Evolutionary conservation across 148 eudicot genomes (phyloP).

Genomic region (Rhododendron molle): DNA sequence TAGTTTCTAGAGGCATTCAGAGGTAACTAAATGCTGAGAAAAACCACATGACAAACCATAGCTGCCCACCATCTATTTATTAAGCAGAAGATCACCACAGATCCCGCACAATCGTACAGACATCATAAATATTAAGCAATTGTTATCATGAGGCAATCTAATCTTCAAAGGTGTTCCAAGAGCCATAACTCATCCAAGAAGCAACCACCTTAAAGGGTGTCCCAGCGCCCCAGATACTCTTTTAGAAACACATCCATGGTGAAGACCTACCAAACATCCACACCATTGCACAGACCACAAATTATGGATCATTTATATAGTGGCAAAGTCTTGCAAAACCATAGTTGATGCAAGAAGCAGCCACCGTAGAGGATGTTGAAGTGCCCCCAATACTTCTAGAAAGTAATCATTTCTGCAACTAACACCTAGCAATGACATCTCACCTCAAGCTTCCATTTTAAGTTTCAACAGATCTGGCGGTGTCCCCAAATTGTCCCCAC

Average conservation of each 20-base stretch:
- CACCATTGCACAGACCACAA: background rate
- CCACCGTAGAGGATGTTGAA: background rate
- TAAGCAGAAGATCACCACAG: background rate
- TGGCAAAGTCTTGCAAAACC: background rate
- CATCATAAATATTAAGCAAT: background rate
- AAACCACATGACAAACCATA: background rate
- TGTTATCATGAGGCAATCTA: background rate
- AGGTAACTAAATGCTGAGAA: background rate
- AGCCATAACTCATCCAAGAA: background rate
- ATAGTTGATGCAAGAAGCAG: background rate
- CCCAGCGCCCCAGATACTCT: background rate
- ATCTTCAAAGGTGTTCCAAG: background rate
- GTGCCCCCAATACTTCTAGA: background rate
- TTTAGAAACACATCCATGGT: background rate
- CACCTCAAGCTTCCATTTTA: background rate
- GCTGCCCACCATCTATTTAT: background rate
- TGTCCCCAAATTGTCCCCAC: background rate
- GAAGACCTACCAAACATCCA: slow-evolving; percentile 1
- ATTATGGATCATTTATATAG: background rate
- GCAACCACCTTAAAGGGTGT: background rate
- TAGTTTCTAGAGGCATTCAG: background rate
- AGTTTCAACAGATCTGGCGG: background rate
- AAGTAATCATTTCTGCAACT: background rate
- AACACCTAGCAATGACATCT: background rate
- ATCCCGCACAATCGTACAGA: background rate